These are phyloP conservation scores for Globisporangium paddicum DNA, from an alignment of 352 stramenopile genomes.

Conservation along the genomic window DNA sequence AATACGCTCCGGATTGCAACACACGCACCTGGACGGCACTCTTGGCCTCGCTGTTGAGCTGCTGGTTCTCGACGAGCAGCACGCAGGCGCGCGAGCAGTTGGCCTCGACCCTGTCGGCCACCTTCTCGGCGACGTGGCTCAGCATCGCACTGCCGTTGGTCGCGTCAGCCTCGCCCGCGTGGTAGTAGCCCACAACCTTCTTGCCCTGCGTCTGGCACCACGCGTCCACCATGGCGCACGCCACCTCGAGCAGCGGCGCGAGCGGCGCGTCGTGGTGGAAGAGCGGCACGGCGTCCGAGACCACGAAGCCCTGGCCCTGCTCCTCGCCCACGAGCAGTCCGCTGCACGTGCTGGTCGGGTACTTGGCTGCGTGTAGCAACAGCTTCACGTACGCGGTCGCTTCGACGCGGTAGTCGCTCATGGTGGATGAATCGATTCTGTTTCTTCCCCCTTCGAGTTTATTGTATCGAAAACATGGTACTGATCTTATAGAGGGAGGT, in stretches of 20 bases:
- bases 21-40: conserved; percentile 38
- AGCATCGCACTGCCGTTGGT: conserved; percentile 31
- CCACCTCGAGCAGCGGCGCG: conserved; percentile 58
- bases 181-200: conserved; percentile 70
- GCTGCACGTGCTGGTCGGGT: conserved; percentile 35
- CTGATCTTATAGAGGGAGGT: conserved; percentile 21
- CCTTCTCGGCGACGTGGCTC: conserved; percentile 51
- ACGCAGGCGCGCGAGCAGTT: conserved; percentile 72
- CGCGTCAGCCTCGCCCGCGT: conserved; percentile 30
- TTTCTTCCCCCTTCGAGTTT: neutral
- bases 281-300: conserved; percentile 65
- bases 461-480: neutral
- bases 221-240: conserved; percentile 62
- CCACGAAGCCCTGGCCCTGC: conserved; percentile 33
- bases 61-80: conserved; percentile 55
- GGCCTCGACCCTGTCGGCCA: conserved; percentile 60
- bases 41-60: conserved; percentile 53
- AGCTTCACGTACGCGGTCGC: conserved; percentile 70
- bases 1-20: neutral
- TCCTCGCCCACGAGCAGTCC: conserved; percentile 60
- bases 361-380: conserved; percentile 64
- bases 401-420: conserved; percentile 64
- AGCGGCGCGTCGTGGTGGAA: conserved; percentile 77
- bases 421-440: conserved; percentile 12
- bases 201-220: conserved; percentile 38